Conservation (phyloP, 345 rosid species). For the Eucalyptus pauciflora region DNA sequence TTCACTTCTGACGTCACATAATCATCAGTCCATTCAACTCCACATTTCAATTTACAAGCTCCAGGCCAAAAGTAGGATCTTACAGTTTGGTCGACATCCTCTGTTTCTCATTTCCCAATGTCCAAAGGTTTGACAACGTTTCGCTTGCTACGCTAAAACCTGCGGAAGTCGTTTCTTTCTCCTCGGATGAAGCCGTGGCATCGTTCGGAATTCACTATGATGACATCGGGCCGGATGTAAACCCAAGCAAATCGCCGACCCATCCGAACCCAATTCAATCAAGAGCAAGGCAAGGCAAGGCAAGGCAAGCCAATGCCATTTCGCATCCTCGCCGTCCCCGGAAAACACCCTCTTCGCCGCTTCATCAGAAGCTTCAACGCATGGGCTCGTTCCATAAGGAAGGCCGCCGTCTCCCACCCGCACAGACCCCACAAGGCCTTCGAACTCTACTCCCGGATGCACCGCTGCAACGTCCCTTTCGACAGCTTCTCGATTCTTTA, state of each 20-base stretch:
- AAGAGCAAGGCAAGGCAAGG: neutral
- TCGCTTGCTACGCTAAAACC: neutral
- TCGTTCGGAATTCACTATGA: neutral
- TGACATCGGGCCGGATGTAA: neutral
- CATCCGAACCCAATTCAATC: neutral
- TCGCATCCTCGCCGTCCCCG: neutral
- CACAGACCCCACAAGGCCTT: conserved; percentile 13
- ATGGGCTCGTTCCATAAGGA: conserved; percentile 8
- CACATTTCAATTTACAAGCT: neutral
- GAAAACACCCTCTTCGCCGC: neutral
- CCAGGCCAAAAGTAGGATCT: neutral
- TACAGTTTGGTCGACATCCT: neutral
- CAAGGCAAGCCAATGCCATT: neutral
- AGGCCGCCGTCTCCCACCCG: conserved; percentile 17
- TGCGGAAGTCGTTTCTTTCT: neutral
- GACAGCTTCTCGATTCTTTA: conserved; percentile 44
- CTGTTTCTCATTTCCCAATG: neutral
- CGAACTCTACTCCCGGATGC: conserved; percentile 15
- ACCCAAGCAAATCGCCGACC: neutral
- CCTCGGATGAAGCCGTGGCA: neutral
- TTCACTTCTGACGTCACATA: too few species aligned
- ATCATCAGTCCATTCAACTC: neutral
- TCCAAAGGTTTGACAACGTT: neutral
- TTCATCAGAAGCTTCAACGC: neutral
- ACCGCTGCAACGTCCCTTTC: conserved; percentile 8